Base-by-base conservation (phyloP, 306 rosid species). In the Prunus salicina region DNA sequence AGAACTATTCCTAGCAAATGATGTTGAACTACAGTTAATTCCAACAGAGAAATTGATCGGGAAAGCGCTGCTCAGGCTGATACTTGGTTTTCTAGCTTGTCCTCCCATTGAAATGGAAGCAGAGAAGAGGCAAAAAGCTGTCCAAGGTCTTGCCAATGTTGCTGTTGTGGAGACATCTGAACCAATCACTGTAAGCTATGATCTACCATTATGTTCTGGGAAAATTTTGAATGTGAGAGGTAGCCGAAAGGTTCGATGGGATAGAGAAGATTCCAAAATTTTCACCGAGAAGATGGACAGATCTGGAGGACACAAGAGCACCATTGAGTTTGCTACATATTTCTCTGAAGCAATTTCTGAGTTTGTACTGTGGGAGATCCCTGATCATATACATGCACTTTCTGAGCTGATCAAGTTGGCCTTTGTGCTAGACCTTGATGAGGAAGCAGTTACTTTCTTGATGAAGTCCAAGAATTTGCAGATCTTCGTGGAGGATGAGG, bases 401-500 rank as follows among this genome's bases (percentile, higher is more conserved):
- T 68, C 91, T 52, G 89, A 88, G 76, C 87, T 91, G 41, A 79
- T 93, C 75, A 86, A 66, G 78, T 24, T 88, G 69, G 98, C 85
- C 3, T 82, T 75, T 80, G 49, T 88, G 18, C 69, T 89, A 52
- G 76, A 87, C 13, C 89, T 91, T 70, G 69, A 93, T 30, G 87
- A 80, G 51, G 89, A 80, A 45, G 93, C 78, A 1, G 74, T 93
- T 52, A 77, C 69, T 0, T 89, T 88, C 72, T 72, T 87, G 16
- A 85, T 93, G 96, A 86, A 86, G 77, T 86, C 87, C 61, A 89
- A 81, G 78, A 87, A 90, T 72, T 53, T 93, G 84, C 90, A 90
- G 71, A 81, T 82, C 47, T 87, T 88, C 79, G 4, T 16, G 70
- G 96, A 89, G 85, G 98, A 93, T 74, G 91, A 84, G 58, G 76